Conservation (phyloP, 108 stramenopile genomes). For the Cylindrotheca closterium region DNA sequence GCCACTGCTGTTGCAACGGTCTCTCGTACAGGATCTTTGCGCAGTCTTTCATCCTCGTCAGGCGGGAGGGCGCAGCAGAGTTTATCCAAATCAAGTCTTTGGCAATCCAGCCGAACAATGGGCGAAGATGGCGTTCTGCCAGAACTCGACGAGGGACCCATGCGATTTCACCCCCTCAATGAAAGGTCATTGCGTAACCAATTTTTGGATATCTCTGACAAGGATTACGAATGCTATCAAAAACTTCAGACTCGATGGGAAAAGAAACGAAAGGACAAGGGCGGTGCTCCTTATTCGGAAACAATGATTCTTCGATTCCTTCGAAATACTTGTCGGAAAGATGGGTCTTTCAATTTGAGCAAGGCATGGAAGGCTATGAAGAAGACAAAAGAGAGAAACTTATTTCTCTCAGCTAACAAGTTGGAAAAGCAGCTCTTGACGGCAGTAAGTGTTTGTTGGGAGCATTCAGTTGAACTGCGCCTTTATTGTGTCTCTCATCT, state of each 20-base stretch:
- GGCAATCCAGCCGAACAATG: too few relatives aligned
- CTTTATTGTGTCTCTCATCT: conserved; percentile 1
- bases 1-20: too few relatives aligned
- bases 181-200: conserved; percentile 35
- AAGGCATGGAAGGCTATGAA: conserved; percentile 39
- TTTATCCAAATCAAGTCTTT: background rate
- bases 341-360: conserved; percentile 18
- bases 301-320: conserved; percentile 38
- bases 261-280: conserved; percentile 8
- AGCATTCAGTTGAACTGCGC: too few relatives aligned
- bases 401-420: conserved; percentile 2
- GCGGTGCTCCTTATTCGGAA: conserved; percentile 14
- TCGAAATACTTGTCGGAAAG: conserved; percentile 36
- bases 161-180: conserved; percentile 24
- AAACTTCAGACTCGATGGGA: conserved; percentile 22
- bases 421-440: conserved; percentile 28
- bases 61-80: background rate
- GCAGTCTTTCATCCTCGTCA: background rate
- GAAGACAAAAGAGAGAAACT: conserved; percentile 18
- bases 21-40: too few relatives aligned
- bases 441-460: background rate
- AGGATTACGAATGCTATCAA: conserved; percentile 26
- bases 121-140: background rate
- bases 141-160: conserved; percentile 22
- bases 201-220: conserved; percentile 17